Evolutionary conservation across 2,329 filamentous ascomycete species (phyloP), one percentile per base, ranked within the genome.

Genomic region (Trichoderma citrinoviride): DNA sequence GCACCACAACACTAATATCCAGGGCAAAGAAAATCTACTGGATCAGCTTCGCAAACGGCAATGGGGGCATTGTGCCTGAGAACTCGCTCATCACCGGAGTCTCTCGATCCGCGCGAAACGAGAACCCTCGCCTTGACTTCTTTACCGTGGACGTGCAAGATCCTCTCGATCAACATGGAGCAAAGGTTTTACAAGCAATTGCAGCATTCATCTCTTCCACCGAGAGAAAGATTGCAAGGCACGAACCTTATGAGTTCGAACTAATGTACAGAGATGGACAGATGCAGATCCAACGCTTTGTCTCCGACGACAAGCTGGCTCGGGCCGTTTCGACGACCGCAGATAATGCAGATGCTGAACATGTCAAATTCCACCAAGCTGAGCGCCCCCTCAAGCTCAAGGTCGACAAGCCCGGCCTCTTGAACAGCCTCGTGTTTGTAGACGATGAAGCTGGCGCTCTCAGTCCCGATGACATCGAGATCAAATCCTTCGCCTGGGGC

Each of bases 401-500:
- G 17, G 43, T 60, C 8, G 43, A 49, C 25, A 60, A 60, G 8
- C 65, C 66, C n/a, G 68, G 68, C 7, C 54, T 70, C 14, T 50
- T 70, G 3, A 68, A 70, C 25, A 70, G 65, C 29, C 47, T 70
- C 21, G 65, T 64, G 5, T 70, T 68, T 60, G 50, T 47, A 40
- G 69, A 70, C 29, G 64, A 69, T 58, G 47, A 69, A 7, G 47
- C 65, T 29, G 43, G 54, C 19, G n/a, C 19, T n/a, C 52, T 70
- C 14, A 56, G 63, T 23, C 61, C 68, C 17, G 68, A 71, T 17
- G 56, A 65, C 47, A 33, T 70, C 15, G 64, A 50, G 37, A 50
- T 70, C 6, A 56, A 68, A 33, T 49, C 69, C 7, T 64, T 68
- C 10, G 68, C 72, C 1, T 65, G 70, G 10, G 71, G 74, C 15